Conservation (phyloP, 2,329 filamentous ascomycete species). For the Emericellopsis atlantica region DNA sequence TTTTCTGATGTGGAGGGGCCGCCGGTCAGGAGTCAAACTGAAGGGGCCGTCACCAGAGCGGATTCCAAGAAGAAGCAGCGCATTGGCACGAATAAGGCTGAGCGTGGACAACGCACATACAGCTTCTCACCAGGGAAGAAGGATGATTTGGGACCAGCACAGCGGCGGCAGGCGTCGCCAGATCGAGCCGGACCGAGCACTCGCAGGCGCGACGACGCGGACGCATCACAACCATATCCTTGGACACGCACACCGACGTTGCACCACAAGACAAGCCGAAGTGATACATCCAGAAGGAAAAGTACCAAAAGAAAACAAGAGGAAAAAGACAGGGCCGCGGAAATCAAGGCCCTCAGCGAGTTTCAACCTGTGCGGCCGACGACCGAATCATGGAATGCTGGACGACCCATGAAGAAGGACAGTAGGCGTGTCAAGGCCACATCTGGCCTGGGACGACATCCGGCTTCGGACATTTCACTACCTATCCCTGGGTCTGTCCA, state of each 20-base stretch:
- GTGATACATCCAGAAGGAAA: slow-evolving; percentile 50
- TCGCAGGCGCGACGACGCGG: slow-evolving; percentile 1
- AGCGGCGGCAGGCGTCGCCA: slow-evolving; percentile 13
- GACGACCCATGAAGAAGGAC: slow-evolving; percentile 48
- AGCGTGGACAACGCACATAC: slow-evolving; percentile 36
- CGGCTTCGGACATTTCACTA: slow-evolving; percentile 61
- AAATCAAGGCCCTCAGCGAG: slow-evolving; percentile 75
- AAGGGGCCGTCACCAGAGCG: slow-evolving; percentile 11
- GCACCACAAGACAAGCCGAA: slow-evolving; percentile 48
- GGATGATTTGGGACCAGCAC: slow-evolving; percentile 28
- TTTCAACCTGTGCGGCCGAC: slow-evolving; percentile 52
- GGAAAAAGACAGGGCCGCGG: slow-evolving; percentile 69
- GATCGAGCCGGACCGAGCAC: not conserved
- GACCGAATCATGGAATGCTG: slow-evolving; percentile 44
- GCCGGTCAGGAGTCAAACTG: slow-evolving; percentile 22
- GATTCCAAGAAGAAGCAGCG: slow-evolving; percentile 27
- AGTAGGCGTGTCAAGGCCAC: slow-evolving; percentile 52
- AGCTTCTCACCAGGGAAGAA: slow-evolving; percentile 50
- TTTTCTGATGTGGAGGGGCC: slow-evolving; percentile 37
- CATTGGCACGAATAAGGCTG: slow-evolving; percentile 32
- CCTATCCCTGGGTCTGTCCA: slow-evolving; percentile 62
- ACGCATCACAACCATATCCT: not conserved
- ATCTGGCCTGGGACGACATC: slow-evolving; percentile 22
- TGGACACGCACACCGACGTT: slow-evolving; percentile 33
- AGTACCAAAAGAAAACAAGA: slow-evolving; percentile 67